Evolutionary conservation across 2,329 filamentous ascomycete genomes (phyloP), one percentile per base, ranked within the genome.

Genomic region (Truncatella angustata): DNA sequence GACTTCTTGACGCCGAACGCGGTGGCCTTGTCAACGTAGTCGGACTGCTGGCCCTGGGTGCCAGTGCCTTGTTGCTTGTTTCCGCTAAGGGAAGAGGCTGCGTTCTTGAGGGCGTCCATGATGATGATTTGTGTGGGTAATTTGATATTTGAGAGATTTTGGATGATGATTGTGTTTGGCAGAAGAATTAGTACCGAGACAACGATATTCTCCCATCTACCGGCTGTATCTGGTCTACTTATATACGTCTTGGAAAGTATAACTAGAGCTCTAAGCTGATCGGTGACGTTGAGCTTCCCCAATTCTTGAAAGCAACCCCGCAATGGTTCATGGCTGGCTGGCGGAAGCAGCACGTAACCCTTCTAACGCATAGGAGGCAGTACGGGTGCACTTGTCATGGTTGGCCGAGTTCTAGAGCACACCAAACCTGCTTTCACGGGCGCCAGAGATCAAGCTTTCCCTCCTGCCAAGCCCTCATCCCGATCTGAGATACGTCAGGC

Each of bases 31-130:
- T 70, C 67, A 36, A 63, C 64, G 36, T 61, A 58, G 55, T 70
- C 67, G 35, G 66, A 58, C 51, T 66, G 60, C 53, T 64, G 56
- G 3, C 58, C 63, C 28, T 32, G 28, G 6, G 56, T 11, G 5
- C 43, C 44, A 34, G 26, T 20, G 49, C 43, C n/a, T 28, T 26
- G 46, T 52, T 54, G 40, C 24, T 39, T 39, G 46, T 39, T 56
- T 20, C 58, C 56, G 48, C 58, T 43, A 34, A 59, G 46, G 40
- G 61, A n/a, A n/a, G n/a, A n/a, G n/a, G n/a, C n/a, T n/a, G n/a
- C 51, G 32, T 66, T 66, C 61, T 67, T 67, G 47, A 68, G 49
- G 30, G 57, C 54, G 52, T 66, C 64, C 66, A 67, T 66, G 11
- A 36, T 46, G 32, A 40, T 48, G 6, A 10, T 24, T 30, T 39